Conservation (phyloP, 192 early-diverging fungal species). For the Fimicolochytrium jonesii region DNA sequence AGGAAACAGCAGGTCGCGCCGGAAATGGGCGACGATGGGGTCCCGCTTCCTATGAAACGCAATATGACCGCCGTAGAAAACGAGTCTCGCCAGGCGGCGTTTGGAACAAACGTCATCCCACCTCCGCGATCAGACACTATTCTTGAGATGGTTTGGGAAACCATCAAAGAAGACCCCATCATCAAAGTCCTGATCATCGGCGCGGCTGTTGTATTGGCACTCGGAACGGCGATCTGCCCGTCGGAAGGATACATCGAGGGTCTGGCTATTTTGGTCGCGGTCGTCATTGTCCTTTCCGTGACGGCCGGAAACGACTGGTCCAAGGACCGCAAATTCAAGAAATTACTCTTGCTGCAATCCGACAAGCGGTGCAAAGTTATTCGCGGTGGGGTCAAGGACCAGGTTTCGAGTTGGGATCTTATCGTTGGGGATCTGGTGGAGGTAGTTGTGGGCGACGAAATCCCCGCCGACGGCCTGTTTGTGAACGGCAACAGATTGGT, state of each 20-base stretch:
- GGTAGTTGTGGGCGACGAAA: constrained; percentile 51
- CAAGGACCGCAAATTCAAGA: constrained; percentile 61
- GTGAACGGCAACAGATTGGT: constrained; percentile 49
- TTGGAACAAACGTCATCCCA: constrained; percentile 52
- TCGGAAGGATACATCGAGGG: constrained; percentile 51
- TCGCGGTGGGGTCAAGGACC: constrained; percentile 45
- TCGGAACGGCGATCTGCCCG: constrained; percentile 53
- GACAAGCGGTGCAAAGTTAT: constrained; percentile 55
- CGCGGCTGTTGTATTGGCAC: constrained; percentile 44
- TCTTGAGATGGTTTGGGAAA: constrained; percentile 49
- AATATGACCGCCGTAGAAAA: constrained; percentile 40
- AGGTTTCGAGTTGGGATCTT: constrained; percentile 54
- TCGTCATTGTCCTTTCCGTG: constrained; percentile 52
- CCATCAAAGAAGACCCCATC: constrained; percentile 57
- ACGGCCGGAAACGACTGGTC: constrained; percentile 59
- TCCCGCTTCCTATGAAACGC: constrained; percentile 4
- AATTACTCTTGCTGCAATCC: constrained; percentile 50
- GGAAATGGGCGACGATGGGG: constrained; percentile 2
- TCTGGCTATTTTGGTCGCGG: constrained; percentile 53
- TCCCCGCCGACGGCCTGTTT: constrained; percentile 55
- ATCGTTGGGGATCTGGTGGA: constrained; percentile 57
- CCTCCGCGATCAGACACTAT: constrained; percentile 52
- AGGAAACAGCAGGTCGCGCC: constrained; percentile 4
- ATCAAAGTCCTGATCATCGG: constrained; percentile 54
- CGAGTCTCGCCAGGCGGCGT: constrained; percentile 29